Conservation (phyloP, 345 rosid species). For the Acer negundo region DNA sequence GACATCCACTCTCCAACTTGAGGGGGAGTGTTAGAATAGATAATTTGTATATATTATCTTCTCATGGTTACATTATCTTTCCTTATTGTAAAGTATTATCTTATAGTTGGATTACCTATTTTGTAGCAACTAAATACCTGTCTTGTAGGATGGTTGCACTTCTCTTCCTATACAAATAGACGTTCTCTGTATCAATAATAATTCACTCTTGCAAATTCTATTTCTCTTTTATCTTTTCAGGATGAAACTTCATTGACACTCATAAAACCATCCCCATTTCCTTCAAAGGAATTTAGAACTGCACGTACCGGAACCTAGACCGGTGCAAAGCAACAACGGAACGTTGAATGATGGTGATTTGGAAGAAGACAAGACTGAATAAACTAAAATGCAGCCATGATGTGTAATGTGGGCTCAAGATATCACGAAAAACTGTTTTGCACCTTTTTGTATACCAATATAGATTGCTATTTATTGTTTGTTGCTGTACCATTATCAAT, state of each 20-base stretch:
- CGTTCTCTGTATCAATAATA: no score
- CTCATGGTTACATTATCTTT: no score
- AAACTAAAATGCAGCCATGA: conserved; percentile 27
- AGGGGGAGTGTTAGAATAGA: no score
- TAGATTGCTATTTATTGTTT: conserved; percentile 9
- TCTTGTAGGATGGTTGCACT: no score
- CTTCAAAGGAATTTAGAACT: conserved; percentile 54
- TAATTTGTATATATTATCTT: no score
- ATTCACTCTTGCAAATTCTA: no score
- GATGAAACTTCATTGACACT: conserved; percentile 73
- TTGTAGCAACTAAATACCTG: no score
- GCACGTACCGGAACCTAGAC: conserved; percentile 53
- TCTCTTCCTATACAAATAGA: no score
- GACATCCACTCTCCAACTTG: no score
- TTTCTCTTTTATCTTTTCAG: conserved; percentile 1
- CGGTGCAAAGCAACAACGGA: conserved; percentile 34
- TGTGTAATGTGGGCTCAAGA: not conserved
- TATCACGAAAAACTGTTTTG: not conserved
- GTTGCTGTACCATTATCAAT: not conserved
- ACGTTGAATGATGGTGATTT: conserved; percentile 47
- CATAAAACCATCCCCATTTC: conserved; percentile 61
- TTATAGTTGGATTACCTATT: no score
- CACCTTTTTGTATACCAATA: conserved; percentile 10
- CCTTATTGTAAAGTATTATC: no score
- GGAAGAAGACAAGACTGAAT: conserved; percentile 88